Evolutionary conservation across 1,284 basidiomycete species (phyloP).

Genomic region (Tausonia pullulans): DNA sequence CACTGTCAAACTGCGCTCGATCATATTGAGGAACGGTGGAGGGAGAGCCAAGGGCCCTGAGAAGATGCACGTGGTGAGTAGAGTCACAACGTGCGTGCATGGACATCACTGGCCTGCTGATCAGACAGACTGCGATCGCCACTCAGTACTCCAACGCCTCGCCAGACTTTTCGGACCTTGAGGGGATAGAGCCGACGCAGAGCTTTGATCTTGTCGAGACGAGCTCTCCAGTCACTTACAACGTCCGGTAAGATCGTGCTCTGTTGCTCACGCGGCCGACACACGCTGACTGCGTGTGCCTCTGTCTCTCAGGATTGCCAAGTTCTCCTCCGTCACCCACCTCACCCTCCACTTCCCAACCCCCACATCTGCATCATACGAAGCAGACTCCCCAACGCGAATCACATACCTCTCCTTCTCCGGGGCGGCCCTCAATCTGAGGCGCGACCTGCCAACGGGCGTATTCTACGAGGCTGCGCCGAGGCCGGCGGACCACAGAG

Average conservation of each 20-base stretch:
- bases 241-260: slow-evolving; percentile 7
- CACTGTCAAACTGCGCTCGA: slow-evolving; percentile 14
- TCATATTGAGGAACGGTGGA: slow-evolving; percentile 2
- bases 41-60: slow-evolving; percentile 1
- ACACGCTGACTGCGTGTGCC: not conserved
- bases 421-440: slow-evolving; percentile 9
- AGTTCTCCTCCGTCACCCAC: slow-evolving; percentile 16
- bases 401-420: slow-evolving; percentile 5
- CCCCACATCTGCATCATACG: not conserved
- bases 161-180: slow-evolving; percentile 14
- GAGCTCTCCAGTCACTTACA: not conserved
- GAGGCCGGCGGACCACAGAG: slow-evolving; percentile 7
- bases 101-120: not conserved
- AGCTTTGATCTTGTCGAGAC: slow-evolving; percentile 5
- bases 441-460: slow-evolving; percentile 10
- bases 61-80: slow-evolving; percentile 13
- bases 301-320: not conserved
- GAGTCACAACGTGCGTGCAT: no score
- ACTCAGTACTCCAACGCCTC: slow-evolving; percentile 15
- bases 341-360: slow-evolving; percentile 15
- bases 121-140: not conserved
- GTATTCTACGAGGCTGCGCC: slow-evolving; percentile 11
- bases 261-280: not conserved
- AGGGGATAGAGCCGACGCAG: slow-evolving; percentile 5
- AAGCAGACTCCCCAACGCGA: slow-evolving; percentile 6